Evolutionary conservation across 306 rosid species (phyloP).

Genomic region (Prunus dulcis): DNA sequence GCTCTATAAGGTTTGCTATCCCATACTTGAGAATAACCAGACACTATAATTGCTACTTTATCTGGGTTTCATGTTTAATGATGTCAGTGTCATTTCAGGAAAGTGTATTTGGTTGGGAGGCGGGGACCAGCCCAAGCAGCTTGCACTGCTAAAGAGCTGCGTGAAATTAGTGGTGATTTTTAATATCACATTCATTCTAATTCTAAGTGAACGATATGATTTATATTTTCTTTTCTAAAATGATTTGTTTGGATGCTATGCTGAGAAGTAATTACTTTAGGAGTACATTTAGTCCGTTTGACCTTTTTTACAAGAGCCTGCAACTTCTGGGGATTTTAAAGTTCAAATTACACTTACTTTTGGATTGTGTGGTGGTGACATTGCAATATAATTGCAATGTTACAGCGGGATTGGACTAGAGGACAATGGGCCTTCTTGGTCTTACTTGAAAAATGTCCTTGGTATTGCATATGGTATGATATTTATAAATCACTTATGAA

Average conservation of each 20-base stretch:
- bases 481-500: too few relatives aligned
- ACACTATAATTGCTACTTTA: constrained; percentile 7
- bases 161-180: constrained; percentile 83
- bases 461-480: too few relatives aligned
- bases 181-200: constrained; percentile 2
- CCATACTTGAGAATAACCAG: constrained; percentile 5
- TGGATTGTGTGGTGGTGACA: too few relatives aligned
- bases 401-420: too few relatives aligned
- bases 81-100: constrained; percentile 45
- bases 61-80: constrained; percentile 11
- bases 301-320: too few relatives aligned
- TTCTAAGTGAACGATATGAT: background rate
- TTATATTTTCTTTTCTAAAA: background rate
- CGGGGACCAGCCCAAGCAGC: constrained; percentile 98
- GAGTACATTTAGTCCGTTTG: too few relatives aligned
- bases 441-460: too few relatives aligned
- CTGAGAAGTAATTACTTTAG: too few relatives aligned
- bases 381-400: too few relatives aligned
- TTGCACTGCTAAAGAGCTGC: constrained; percentile 89
- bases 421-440: too few relatives aligned
- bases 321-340: too few relatives aligned
- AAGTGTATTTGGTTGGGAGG: constrained; percentile 91
- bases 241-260: background rate
- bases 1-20: constrained; percentile 67
- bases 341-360: too few relatives aligned